These are phyloP conservation scores for Lentinula detonsa DNA, from an alignment of 768 basidiomycete genomes.

Conservation along the genomic window DNA sequence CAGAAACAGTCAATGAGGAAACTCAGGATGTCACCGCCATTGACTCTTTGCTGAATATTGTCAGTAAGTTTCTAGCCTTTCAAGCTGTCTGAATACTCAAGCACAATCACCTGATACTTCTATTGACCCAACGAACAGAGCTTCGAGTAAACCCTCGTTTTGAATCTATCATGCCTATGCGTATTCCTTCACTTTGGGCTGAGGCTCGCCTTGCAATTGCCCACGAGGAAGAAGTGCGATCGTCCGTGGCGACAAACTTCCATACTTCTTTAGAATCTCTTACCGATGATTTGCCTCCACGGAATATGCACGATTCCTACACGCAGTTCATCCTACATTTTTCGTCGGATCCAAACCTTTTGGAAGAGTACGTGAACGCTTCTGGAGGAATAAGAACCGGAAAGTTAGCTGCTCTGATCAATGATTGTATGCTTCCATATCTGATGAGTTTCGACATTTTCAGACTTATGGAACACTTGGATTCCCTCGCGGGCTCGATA, in stretches of 20 bases:
- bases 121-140: not conserved
- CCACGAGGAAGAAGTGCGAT: slow-evolving; percentile 6
- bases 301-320: slow-evolving; percentile 70
- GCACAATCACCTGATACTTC: not conserved
- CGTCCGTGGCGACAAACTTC: not conserved
- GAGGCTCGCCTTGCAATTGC: slow-evolving; percentile 41
- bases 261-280: slow-evolving; percentile 9
- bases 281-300: slow-evolving; percentile 28
- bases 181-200: slow-evolving; percentile 50
- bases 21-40: slow-evolving; percentile 53
- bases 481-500: slow-evolving; percentile 81
- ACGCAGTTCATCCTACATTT: slow-evolving; percentile 63
- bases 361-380: slow-evolving; percentile 69
- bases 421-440: not conserved
- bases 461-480: slow-evolving; percentile 74
- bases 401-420: slow-evolving; percentile 30
- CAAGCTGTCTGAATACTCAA: not conserved
- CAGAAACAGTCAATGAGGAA: slow-evolving; percentile 35
- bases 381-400: slow-evolving; percentile 67
- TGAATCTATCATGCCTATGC: slow-evolving; percentile 39
- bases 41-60: slow-evolving; percentile 47
- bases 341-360: slow-evolving; percentile 45
- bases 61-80: slow-evolving; percentile 41
- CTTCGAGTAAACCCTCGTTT: slow-evolving; percentile 22
- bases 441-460: not conserved